Conservation (phyloP, 768 basidiomycete genomes). For the Coprinellus micaceus region DNA sequence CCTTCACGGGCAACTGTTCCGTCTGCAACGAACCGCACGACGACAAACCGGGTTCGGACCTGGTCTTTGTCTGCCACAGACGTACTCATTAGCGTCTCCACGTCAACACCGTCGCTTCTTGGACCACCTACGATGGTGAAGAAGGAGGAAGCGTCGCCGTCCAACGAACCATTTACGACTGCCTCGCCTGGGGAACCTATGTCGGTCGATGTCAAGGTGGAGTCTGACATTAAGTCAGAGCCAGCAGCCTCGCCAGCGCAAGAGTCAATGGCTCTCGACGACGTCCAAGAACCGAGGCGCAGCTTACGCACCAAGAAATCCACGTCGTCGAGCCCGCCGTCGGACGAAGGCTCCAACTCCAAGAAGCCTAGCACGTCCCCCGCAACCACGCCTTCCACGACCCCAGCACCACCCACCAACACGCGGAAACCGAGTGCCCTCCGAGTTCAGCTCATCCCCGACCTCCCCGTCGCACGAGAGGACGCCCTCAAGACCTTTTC, state of each 20-base stretch:
- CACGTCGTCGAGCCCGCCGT: slow-evolving; percentile 31
- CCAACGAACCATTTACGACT: not conserved
- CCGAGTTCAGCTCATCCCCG: slow-evolving; percentile 67
- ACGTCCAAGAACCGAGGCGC: slow-evolving; percentile 19
- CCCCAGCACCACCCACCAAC: slow-evolving; percentile 34
- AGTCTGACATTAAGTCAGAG: slow-evolving; percentile 26
- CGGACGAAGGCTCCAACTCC: slow-evolving; percentile 17
- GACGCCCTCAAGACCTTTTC: slow-evolving; percentile 69
- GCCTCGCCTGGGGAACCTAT: slow-evolving; percentile 15
- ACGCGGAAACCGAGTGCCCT: slow-evolving; percentile 23
- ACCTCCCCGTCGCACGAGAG: slow-evolving; percentile 74
- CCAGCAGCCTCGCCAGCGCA: slow-evolving; percentile 18
- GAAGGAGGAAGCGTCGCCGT: slow-evolving; percentile 7
- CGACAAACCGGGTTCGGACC: too few relatives aligned
- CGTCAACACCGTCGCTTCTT: not conserved
- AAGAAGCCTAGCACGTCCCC: slow-evolving; percentile 32
- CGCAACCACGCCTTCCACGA: slow-evolving; percentile 38
- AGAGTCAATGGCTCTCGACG: not conserved
- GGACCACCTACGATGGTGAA: slow-evolving; percentile 12
- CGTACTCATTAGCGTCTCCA: too few relatives aligned
- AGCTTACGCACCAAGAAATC: slow-evolving; percentile 31
- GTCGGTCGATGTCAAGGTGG: slow-evolving; percentile 31
- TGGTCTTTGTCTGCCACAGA: too few relatives aligned
- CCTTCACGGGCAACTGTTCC: too few relatives aligned
- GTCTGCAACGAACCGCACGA: too few relatives aligned